Evolutionary conservation across 768 basidiomycete species (phyloP), one percentile per base, ranked within the genome.

Genomic region (Megacollybia marginata): DNA sequence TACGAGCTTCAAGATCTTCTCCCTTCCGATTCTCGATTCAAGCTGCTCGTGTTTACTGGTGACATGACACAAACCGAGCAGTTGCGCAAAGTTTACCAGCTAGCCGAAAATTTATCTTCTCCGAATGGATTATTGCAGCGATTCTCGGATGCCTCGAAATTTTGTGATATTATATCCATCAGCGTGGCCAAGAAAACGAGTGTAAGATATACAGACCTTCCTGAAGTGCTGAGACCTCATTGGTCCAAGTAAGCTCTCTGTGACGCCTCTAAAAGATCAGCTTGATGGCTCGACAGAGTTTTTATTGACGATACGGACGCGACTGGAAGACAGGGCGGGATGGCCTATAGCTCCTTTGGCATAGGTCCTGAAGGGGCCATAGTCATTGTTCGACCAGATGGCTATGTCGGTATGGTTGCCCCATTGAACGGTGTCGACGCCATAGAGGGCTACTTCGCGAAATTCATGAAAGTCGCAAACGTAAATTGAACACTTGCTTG

Each of bases 301-400:
- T 67, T 81, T 31, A 66, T 83, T 11, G 85, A 88, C 51, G 82
- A 82, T 49, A 60, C 54, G 2, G 75, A 80, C 52, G 52, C 73
- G 32, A 64, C 60, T 13, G 74, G 72, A 3, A 58, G 48, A 4
- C 58, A 66, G 18, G 80, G 79, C 20, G 82, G 81, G 3, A 68
- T 69, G 33, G 82, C 78, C 4, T 85, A 86, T 59, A 54, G 61
- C 0, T 69, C 72, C 20, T 84, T 79, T 54, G 83, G 83, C 0
- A 71, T 83, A 42, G 62, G 67, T 32, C 50, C 64, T 5, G 53
- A 54, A 1, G 81, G 81, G 15, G 77, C 72, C 9, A 56, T 81
- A 10, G 72, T 81, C 8, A 66, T 81, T 45, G 73, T 84, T 5
- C 70, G 83, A 20, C 82, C 82, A 8, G 83, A 83, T 55, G 85